A percentile compares a stretch with the other conserved stretches of the same genome.
Conservation (phyloP, 176 grass and related monocot genomes). For the Juncus inflexus region DNA sequence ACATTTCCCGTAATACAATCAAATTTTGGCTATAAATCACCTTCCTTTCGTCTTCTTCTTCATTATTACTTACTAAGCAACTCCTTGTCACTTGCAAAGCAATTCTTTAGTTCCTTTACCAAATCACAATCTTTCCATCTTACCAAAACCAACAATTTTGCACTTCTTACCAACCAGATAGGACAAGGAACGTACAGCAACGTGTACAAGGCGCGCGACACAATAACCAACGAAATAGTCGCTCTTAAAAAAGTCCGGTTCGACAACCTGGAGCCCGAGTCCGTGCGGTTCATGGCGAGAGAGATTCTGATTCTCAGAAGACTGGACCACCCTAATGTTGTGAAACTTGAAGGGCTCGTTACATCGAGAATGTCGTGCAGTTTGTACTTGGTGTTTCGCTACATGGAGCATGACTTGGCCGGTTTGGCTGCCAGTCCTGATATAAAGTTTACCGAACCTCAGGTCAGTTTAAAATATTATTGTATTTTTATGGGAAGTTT, state of each 20-base stretch:
- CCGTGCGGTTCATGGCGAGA: constrained; percentile 79
- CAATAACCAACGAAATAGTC: constrained; percentile 60
- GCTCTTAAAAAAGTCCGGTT: constrained; percentile 84
- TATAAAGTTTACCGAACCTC: constrained; percentile 74
- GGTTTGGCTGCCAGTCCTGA: constrained; percentile 70
- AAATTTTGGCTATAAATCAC: not conserved
- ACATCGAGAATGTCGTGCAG: constrained; percentile 82
- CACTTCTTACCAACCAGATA: constrained; percentile 32
- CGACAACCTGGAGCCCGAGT: constrained; percentile 83
- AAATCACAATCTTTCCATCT: not conserved
- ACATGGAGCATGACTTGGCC: constrained; percentile 79
- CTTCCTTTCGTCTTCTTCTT: not conserved
- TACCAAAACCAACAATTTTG: not conserved
- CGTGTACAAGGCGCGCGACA: constrained; percentile 79
- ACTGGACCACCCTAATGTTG: constrained; percentile 69
- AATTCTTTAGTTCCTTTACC: not conserved
- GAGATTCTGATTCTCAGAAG: constrained; percentile 76
- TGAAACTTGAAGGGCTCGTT: constrained; percentile 67
- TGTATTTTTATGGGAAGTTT: not conserved
- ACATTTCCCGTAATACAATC: not conserved
- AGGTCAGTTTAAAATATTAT: constrained; percentile 46
- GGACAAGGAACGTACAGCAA: constrained; percentile 87
- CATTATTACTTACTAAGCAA: not conserved
- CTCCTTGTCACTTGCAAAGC: too few relatives aligned
- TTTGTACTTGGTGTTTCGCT: constrained; percentile 78